A percentile compares a stretch with the other conserved stretches of the same genome.
phyloP scores from a whole-genome alignment of 2,329 filamentous ascomycete genomes.

The Zymoseptoria passerinii region DNA sequence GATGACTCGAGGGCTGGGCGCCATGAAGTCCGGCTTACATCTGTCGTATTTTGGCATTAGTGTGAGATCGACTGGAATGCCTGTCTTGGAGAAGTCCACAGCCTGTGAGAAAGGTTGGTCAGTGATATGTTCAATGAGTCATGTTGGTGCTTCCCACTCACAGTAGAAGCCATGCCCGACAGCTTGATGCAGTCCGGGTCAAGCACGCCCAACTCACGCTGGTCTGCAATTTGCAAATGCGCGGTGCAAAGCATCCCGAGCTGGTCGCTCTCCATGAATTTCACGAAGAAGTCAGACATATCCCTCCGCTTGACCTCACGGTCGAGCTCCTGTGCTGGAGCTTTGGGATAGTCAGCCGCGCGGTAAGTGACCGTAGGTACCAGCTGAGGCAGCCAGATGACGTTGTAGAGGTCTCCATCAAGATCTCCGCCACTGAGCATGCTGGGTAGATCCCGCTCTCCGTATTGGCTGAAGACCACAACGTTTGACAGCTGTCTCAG shows the following conservation, averaged over 20 bases:
- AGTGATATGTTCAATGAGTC: not conserved
- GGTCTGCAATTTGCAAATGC: slow-evolving; percentile 37
- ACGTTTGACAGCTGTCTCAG: slow-evolving; percentile 60
- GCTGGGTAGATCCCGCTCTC: slow-evolving; percentile 66
- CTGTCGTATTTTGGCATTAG: slow-evolving; percentile 36
- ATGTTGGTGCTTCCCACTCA: not conserved
- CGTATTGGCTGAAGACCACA: slow-evolving; percentile 66
- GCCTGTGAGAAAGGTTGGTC: slow-evolving; percentile 17
- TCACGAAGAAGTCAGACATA: slow-evolving; percentile 74
- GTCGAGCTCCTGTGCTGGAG: slow-evolving; percentile 50
- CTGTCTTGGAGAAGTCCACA: slow-evolving; percentile 45
- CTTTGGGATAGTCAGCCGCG: slow-evolving; percentile 63
- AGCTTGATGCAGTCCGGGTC: slow-evolving; percentile 31
- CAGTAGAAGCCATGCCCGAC: slow-evolving; percentile 29
- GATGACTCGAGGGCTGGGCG: slow-evolving; percentile 37
- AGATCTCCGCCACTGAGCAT: slow-evolving; percentile 74
- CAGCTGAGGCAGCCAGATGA: slow-evolving; percentile 61
- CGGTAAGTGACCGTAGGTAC: slow-evolving; percentile 37
- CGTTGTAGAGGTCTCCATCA: slow-evolving; percentile 72
- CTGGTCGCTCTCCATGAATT: slow-evolving; percentile 55
- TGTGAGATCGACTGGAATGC: slow-evolving; percentile 45
- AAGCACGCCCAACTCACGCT: slow-evolving; percentile 24
- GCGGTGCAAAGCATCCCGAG: slow-evolving; percentile 35
- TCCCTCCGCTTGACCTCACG: slow-evolving; percentile 53
- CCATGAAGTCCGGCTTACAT: slow-evolving; percentile 48